Evolutionary conservation across 768 basidiomycete species (phyloP).

Genomic region (Trametes maxima): DNA sequence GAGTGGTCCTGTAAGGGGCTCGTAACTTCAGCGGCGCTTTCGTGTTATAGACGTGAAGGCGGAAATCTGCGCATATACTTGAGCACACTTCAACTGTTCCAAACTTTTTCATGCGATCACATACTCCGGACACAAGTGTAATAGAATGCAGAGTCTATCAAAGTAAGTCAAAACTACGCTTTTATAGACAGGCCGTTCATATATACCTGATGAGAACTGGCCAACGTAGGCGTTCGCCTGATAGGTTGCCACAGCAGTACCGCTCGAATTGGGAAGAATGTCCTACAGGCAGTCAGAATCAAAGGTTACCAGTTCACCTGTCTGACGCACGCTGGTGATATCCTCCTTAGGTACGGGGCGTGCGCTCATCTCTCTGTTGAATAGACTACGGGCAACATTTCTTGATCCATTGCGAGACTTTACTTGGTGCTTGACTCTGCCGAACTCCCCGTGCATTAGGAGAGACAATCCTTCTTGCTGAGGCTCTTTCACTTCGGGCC

Average conservation of each 20-base stretch:
- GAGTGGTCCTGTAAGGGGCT: constrained; percentile 18
- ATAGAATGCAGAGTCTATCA: constrained; percentile 82
- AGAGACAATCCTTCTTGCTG: constrained; percentile 65
- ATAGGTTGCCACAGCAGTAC: constrained; percentile 77
- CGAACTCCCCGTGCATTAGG: constrained; percentile 80
- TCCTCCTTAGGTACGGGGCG: constrained; percentile 51
- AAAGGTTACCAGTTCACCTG: background rate
- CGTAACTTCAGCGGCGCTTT: constrained; percentile 40
- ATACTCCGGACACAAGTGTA: constrained; percentile 89
- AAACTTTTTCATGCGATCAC: constrained; percentile 7
- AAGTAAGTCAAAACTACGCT: background rate
- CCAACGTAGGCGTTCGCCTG: constrained; percentile 80
- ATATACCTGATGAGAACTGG: constrained; percentile 73
- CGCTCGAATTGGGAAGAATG: constrained; percentile 76
- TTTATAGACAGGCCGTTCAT: background rate
- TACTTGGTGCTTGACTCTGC: constrained; percentile 57
- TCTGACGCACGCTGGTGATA: constrained; percentile 49
- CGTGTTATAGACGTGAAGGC: constrained; percentile 86
- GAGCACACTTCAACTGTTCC: background rate
- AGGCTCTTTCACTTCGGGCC: constrained; percentile 52
- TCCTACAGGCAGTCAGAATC: constrained; percentile 43
- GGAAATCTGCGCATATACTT: constrained; percentile 61
- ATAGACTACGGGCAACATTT: constrained; percentile 53
- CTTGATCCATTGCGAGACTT: constrained; percentile 42
- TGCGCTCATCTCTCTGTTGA: constrained; percentile 38